phyloP scores from a whole-genome alignment of 768 basidiomycete species.

The Psilocybe tampanensis region DNA sequence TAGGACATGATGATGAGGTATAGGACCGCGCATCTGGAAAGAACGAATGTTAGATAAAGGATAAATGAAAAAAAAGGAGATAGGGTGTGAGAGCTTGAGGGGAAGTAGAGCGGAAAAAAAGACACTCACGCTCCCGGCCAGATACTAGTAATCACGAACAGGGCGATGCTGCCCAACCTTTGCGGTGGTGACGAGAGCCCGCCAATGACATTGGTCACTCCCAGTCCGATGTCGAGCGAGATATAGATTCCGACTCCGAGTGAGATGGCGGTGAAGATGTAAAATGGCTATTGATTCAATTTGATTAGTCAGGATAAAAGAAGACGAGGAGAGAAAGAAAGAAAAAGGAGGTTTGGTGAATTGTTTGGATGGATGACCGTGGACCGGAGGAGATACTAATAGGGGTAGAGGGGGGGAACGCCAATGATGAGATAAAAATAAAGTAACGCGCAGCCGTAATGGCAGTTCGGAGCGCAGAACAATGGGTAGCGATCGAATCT shows the following conservation, averaged over 20 bases:
- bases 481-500: background rate
- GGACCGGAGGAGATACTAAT: background rate
- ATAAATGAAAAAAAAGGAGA: background rate
- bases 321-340: background rate
- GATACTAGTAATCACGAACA: conserved; percentile 69
- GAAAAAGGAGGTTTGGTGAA: background rate
- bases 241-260: conserved; percentile 82
- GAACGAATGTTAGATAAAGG: too few species aligned
- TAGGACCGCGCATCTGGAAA: conserved; percentile 45
- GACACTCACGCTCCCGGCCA: conserved; percentile 33
- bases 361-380: background rate
- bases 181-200: conserved; percentile 55
- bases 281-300: conserved; percentile 56
- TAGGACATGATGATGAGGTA: conserved; percentile 81
- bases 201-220: conserved; percentile 63
- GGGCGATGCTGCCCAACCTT: conserved; percentile 62
- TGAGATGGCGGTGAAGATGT: conserved; percentile 54
- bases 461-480: background rate
- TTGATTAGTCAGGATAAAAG: background rate
- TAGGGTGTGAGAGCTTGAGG: too few species aligned
- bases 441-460: background rate
- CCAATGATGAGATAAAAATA: background rate
- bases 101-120: background rate
- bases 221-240: conserved; percentile 76
- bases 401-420: background rate